These are phyloP conservation scores for Halenospora varia DNA, from an alignment of 495 filamentous ascomycete species.

Conservation along the genomic window DNA sequence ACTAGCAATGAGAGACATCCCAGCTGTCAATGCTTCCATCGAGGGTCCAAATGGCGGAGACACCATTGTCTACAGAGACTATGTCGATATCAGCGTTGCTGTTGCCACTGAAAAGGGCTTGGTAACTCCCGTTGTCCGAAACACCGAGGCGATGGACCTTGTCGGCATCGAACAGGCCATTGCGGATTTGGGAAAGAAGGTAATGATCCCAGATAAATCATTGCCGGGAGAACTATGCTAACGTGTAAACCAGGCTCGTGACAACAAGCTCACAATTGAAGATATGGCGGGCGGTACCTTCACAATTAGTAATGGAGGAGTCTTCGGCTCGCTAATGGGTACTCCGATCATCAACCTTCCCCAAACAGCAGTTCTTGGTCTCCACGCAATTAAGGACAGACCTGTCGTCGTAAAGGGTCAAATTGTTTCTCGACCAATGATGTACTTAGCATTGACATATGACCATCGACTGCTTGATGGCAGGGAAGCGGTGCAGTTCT, in stretches of 20 bases:
- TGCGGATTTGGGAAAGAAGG: constrained; percentile 94
- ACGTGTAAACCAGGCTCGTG: constrained; percentile 60
- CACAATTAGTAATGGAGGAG: constrained; percentile 91
- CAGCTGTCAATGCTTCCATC: constrained; percentile 96
- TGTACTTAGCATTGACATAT: constrained; percentile 97
- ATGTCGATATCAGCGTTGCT: constrained; percentile 95
- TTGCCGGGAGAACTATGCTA: too few species aligned
- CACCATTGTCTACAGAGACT: constrained; percentile 96
- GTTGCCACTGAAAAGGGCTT: constrained; percentile 97
- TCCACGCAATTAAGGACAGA: constrained; percentile 98
- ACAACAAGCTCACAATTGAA: constrained; percentile 96
- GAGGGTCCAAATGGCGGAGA: constrained; percentile 89
- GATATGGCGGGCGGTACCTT: constrained; percentile 99
- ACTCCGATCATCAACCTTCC: constrained; percentile 99
- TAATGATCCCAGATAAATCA: too few species aligned
- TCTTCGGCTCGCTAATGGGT: constrained; percentile 77
- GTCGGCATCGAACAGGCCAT: constrained; percentile 89
- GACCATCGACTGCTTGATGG: constrained; percentile 95
- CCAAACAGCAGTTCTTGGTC: constrained; percentile 89
- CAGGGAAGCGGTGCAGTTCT: constrained; percentile 92
- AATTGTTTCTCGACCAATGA: constrained; percentile 94
- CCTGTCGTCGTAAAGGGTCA: constrained; percentile 87
- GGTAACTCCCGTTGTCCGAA: constrained; percentile 94
- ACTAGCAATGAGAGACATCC: constrained; percentile 89
- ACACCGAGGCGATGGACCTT: constrained; percentile 82